phyloP scores from a whole-genome alignment of 257 asterid genomes.

The Solanum sejunctum region DNA sequence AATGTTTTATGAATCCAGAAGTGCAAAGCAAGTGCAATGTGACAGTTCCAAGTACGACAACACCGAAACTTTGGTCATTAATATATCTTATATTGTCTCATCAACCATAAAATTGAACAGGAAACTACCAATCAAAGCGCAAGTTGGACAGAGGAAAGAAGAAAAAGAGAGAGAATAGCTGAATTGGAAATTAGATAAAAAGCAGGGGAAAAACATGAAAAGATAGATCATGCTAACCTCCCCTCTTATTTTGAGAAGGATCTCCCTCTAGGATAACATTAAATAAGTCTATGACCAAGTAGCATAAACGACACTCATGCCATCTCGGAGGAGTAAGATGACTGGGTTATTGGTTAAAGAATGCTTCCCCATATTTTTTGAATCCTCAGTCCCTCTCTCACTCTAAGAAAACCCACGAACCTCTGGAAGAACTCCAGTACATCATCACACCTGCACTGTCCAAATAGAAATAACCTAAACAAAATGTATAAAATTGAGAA shows the following conservation, averaged over 20 bases:
- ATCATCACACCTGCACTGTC: background rate
- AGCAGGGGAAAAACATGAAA: background rate
- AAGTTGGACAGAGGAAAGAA: background rate
- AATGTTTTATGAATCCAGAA: background rate
- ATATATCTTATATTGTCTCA: background rate
- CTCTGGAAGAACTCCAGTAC: background rate
- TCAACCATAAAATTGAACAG: background rate
- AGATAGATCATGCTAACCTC: background rate
- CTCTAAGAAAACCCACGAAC: background rate
- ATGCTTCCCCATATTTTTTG: background rate
- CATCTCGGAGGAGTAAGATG: background rate
- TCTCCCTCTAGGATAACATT: background rate
- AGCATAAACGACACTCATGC: background rate
- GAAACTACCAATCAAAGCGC: background rate
- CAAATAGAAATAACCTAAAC: background rate
- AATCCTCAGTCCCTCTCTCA: background rate
- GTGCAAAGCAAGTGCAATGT: background rate
- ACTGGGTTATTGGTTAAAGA: background rate
- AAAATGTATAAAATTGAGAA: background rate
- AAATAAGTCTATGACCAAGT: background rate
- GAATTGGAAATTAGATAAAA: background rate
- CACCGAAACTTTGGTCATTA: background rate
- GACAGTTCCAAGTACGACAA: background rate
- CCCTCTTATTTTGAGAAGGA: background rate
- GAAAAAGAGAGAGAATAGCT: background rate